These are phyloP conservation scores for Rugonectria rugulosa DNA, from an alignment of 2,329 filamentous ascomycete genomes.

Conservation along the genomic window DNA sequence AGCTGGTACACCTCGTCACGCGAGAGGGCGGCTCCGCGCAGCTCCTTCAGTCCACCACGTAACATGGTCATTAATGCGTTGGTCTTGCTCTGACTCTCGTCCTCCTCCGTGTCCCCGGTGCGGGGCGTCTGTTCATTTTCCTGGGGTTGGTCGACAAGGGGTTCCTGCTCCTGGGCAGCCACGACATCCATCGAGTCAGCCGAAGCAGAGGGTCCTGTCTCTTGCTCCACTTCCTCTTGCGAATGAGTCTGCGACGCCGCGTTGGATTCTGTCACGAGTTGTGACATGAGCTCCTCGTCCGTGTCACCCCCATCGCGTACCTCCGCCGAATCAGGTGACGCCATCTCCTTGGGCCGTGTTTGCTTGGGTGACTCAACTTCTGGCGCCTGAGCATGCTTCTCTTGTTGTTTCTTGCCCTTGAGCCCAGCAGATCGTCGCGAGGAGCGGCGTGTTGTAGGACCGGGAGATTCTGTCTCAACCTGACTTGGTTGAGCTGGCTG, in stretches of 20 bases:
- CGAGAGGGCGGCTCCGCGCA: constrained; percentile 67
- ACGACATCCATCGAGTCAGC: constrained; percentile 36
- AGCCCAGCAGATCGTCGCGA: constrained; percentile 34
- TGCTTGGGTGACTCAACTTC: background rate
- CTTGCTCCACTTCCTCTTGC: constrained; percentile 30
- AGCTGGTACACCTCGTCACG: constrained; percentile 72
- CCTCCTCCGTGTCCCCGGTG: constrained; percentile 14
- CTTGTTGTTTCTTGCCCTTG: constrained; percentile 23
- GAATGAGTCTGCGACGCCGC: constrained; percentile 47
- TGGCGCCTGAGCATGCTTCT: constrained; percentile 19
- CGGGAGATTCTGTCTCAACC: constrained; percentile 26
- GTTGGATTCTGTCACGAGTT: constrained; percentile 50
- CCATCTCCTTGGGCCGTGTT: constrained; percentile 1
- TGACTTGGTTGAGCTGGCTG: constrained; percentile 25
- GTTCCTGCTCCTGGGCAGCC: constrained; percentile 10
- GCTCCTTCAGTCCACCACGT: constrained; percentile 57
- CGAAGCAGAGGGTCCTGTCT: constrained; percentile 10
- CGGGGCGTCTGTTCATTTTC: constrained; percentile 5
- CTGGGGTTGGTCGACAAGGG: background rate
- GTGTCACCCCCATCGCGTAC: constrained; percentile 43
- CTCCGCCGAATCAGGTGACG: constrained; percentile 6
- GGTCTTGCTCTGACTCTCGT: constrained; percentile 26
- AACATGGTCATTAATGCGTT: constrained; percentile 43
- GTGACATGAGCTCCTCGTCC: constrained; percentile 52
- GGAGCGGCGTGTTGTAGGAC: constrained; percentile 32